Base-by-base conservation (phyloP, 192 early-diverging fungal genomes). In the Podila minutissima region DNA sequence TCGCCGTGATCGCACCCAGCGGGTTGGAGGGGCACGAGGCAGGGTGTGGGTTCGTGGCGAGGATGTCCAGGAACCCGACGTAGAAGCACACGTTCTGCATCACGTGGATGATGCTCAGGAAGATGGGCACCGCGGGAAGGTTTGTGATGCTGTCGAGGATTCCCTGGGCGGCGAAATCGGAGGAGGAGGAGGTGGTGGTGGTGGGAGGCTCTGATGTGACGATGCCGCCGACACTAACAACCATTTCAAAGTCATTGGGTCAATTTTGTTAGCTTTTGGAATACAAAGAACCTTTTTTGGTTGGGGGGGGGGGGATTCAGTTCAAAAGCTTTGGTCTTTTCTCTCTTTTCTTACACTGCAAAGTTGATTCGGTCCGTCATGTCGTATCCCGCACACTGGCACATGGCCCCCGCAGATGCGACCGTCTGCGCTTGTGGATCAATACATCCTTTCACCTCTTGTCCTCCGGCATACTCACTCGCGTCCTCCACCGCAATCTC, bases 281-380 rank as follows among this genome's bases (percentile, higher is more conserved):
- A 31, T 24, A 29, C 59, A 28, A 12, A 32, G 13, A 35, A 5
- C 35, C 33, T 48, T 19, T 9, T 46, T n/a, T n/a, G n/a, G 29
- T 2, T 2, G 29, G 3, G 29, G 26, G 38, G n/a, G 41, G 5
- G 1, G 37, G 13, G 38, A 13, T 38, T 22, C 10, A 28, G 38
- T 32, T 62, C 24, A 17, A 5, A 17, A 5, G 46, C 19, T 19
- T 15, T 49, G 17, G 22, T 17, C 22, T 33, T 6, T 41, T 22
- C 3, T 64, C n/a, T 28, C n/a, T 32, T 28, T 12, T 57, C 60
- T 57, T 68, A 74, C 66, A 74, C 33, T 2, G 73, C 73, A 64
- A 75, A 68, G 60, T 75, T 75, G 60, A 75, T 66, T 17, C 73
- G 73, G 17, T 67, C 66, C 28, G 73, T 69, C 32, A 75, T 28